Evolutionary conservation across 2,329 filamentous ascomycete genomes (phyloP), one percentile per base, ranked within the genome.

Genomic region (Trichophyton schoenleinii): DNA sequence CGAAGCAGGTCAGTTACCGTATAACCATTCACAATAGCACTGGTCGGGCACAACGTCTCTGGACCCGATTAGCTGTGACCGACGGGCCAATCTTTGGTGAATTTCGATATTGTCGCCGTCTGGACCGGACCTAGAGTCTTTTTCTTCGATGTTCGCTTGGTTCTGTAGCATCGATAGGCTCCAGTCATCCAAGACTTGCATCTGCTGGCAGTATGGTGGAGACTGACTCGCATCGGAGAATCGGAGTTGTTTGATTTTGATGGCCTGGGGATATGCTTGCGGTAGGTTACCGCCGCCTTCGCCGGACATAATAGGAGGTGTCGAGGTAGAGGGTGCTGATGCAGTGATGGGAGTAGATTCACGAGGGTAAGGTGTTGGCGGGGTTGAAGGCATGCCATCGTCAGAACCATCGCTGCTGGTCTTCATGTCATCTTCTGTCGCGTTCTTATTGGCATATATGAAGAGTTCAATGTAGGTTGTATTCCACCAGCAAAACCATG

Each of bases 401-500:
- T 59, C 18, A 60, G 18, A 11, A 44, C 59, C 18, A 9, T 55
- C 52, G 7, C 52, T 28, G 15, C 62, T 63, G 11, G 60, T 63
- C 22, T 28, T 55, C 57, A 28, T 44, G 11, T 53, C 59, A 28
- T 49, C 38, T 58, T 31, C 18, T 20, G 61, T 18, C 13, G 44
- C 57, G 11, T 44, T 55, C 15, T 55, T 48, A 60, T 82, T 79
- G 60, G 83, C 75, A 67, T 87, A 88, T 55, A 88, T 79, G 71
- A 87, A 87, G 42, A 82, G 81, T 70, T 88, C 85, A 58, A 87
- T 77, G 60, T 83, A 77, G 0, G 85, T 88, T 13, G 77, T 75
- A 68, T 88, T 88, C 84, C 84, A 88, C 69, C 81, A 82, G 70
- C 85, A 88, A 67, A 83, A 86, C 85, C 85, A 88, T 1, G 85